Conservation (phyloP, 2,329 filamentous ascomycete genomes). For the Neofusicoccum laricinum region DNA sequence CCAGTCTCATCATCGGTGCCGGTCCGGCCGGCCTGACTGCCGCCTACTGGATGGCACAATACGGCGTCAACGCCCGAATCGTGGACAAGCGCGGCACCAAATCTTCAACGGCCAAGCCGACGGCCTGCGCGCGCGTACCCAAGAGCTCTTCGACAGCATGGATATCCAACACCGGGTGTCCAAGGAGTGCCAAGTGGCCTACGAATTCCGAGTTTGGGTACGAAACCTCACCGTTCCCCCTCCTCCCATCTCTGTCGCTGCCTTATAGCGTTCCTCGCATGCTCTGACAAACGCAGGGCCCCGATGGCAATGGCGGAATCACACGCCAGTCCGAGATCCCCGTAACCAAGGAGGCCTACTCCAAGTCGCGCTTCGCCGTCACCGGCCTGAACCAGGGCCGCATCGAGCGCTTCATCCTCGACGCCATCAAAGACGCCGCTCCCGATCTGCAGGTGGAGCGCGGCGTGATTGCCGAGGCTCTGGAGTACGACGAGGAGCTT, state of each 20-base stretch:
- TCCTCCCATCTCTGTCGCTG: too few species aligned
- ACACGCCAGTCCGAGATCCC: too few species aligned
- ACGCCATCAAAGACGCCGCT: neutral
- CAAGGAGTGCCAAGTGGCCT: too few species aligned
- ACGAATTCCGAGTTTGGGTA: too few species aligned
- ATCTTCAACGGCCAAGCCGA: conserved; percentile 59
- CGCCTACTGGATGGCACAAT: conserved; percentile 4
- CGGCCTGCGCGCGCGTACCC: conserved; percentile 62
- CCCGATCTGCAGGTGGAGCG: neutral
- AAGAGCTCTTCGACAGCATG: conserved; percentile 63
- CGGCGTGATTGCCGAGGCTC: neutral
- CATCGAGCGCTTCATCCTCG: neutral
- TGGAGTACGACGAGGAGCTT: conserved; percentile 41
- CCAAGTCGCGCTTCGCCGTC: too few species aligned
- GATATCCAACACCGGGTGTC: too few species aligned
- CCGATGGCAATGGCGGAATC: too few species aligned
- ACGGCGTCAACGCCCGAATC: conserved; percentile 26
- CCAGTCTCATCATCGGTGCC: neutral
- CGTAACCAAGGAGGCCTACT: too few species aligned
- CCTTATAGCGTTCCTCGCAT: too few species aligned
- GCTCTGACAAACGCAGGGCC: too few species aligned
- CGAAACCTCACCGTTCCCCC: too few species aligned
- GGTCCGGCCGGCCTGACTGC: neutral
- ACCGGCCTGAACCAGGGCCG: neutral
- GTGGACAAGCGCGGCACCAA: conserved; percentile 57